phyloP scores from a whole-genome alignment of 164 flowering plant species.

The Chimonanthus salicifolius region DNA sequence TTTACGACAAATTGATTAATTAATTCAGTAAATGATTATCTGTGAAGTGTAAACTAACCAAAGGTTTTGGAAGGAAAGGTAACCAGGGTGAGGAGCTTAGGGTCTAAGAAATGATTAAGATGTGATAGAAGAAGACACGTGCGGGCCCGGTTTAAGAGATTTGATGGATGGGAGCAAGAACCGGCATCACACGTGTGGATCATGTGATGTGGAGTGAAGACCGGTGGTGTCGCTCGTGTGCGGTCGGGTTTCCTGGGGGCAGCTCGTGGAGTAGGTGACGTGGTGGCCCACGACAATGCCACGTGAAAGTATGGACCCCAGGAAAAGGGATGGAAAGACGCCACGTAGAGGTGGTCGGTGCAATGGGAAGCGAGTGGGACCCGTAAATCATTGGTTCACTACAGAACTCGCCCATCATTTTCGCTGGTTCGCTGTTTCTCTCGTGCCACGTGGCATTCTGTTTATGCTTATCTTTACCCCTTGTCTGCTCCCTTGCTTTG shows the following conservation, averaged over 20 bases:
- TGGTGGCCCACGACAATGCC: background rate
- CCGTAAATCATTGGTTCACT: constrained; percentile 14
- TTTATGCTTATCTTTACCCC: background rate
- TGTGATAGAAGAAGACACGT: constrained; percentile 1
- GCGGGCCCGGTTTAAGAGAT: constrained; percentile 7
- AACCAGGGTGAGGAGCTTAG: background rate
- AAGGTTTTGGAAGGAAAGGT: background rate
- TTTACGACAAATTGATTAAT: no score
- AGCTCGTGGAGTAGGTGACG: background rate
- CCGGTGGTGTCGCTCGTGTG: constrained; percentile 9
- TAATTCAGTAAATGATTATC: no score
- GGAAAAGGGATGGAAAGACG: no score
- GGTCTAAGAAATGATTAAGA: constrained; percentile 11
- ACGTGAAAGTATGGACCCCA: background rate
- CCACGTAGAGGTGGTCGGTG: constrained; percentile 2
- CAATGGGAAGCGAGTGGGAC: constrained; percentile 6
- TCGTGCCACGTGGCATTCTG: background rate
- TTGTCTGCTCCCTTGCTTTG: background rate
- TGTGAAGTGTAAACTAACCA: background rate
- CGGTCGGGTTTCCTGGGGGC: constrained; percentile 8
- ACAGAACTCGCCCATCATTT: constrained; percentile 1
- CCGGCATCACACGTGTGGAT: constrained; percentile 13
- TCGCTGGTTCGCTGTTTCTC: background rate
- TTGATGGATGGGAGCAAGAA: background rate
- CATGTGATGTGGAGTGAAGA: constrained; percentile 10